Percentiles rank a stretch among this genome's conserved stretches.
Conservation (phyloP, 2,329 filamentous ascomycete genomes). For the Cercospora beticola region DNA sequence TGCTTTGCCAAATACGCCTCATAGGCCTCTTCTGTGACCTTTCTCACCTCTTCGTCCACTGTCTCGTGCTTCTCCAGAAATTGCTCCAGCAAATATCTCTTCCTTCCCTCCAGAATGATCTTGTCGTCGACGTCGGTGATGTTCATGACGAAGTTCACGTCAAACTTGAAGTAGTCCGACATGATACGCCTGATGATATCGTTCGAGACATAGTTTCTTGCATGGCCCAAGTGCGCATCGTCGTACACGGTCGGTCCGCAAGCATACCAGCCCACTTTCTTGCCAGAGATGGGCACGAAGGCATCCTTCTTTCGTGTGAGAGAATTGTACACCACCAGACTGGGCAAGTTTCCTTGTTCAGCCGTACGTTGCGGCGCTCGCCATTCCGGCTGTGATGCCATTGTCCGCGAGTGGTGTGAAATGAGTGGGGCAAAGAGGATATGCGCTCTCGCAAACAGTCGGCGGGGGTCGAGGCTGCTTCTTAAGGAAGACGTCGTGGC, state of each 20-base stretch:
- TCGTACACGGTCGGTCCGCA: constrained; percentile 83
- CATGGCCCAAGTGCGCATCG: constrained; percentile 78
- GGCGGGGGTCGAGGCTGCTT: background rate
- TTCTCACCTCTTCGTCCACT: constrained; percentile 48
- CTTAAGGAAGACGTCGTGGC: constrained; percentile 1
- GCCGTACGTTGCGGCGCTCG: constrained; percentile 34
- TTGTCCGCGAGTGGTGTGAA: constrained; percentile 1
- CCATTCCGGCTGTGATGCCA: constrained; percentile 35
- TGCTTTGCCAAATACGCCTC: constrained; percentile 67
- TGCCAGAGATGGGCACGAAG: constrained; percentile 68
- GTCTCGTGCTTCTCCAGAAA: constrained; percentile 57
- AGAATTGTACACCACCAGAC: constrained; percentile 77
- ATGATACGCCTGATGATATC: constrained; percentile 85
- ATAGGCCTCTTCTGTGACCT: constrained; percentile 54
- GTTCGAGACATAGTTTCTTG: constrained; percentile 85
- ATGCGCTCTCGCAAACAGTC: background rate
- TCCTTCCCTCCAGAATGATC: constrained; percentile 67
- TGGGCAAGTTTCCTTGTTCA: constrained; percentile 43
- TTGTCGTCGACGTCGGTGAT: constrained; percentile 74
- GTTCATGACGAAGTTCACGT: constrained; percentile 88
- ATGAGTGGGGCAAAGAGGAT: background rate
- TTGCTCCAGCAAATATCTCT: constrained; percentile 74
- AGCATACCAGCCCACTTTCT: constrained; percentile 79
- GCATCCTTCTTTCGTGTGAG: constrained; percentile 71
- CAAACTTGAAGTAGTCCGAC: constrained; percentile 77